Percentiles rank a stretch among this genome's conserved stretches.
These are phyloP conservation scores for Colletotrichum tropicicola DNA, from an alignment of 2,329 filamentous ascomycete species.

Conservation along the genomic window DNA sequence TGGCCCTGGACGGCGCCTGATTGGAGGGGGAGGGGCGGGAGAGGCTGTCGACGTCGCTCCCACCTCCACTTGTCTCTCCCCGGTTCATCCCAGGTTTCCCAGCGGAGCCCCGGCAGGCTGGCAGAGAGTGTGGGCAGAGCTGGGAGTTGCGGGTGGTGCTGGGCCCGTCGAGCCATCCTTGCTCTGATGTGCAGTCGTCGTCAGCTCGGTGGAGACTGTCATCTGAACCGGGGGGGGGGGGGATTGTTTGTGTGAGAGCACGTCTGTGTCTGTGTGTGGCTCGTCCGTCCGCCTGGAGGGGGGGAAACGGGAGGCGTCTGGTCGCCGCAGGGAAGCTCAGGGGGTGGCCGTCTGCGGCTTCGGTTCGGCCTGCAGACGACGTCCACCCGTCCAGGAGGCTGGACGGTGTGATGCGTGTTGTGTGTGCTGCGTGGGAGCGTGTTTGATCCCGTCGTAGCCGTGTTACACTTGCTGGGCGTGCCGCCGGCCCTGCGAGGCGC, in stretches of 20 bases:
- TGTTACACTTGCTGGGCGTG: constrained; percentile 6
- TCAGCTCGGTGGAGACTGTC: constrained; percentile 28
- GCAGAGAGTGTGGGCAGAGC: neutral
- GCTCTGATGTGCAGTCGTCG: constrained; percentile 31
- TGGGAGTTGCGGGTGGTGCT: too few relatives aligned
- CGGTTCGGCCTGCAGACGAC: too few relatives aligned
- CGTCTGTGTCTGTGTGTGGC: constrained; percentile 8
- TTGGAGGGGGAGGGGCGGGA: constrained; percentile 10
- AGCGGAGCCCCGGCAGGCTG: neutral
- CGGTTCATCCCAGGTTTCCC: constrained; percentile 8
- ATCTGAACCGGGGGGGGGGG: constrained; percentile 21
- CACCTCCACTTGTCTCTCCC: neutral
- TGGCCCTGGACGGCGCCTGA: neutral
- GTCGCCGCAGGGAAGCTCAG: neutral
- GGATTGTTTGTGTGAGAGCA: neutral
- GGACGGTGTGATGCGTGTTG: neutral
- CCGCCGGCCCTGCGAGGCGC: neutral
- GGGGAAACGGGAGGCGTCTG: neutral
- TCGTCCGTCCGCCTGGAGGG: neutral
- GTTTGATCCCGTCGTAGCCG: constrained; percentile 15
- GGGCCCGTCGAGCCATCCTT: constrained; percentile 29
- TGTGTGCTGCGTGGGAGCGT: too few relatives aligned
- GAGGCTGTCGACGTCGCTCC: too few relatives aligned
- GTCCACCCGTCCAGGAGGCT: constrained; percentile 5
- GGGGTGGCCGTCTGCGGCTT: too few relatives aligned